Evolutionary conservation across 2,329 filamentous ascomycete species (phyloP).

Genomic region (Penicillium sp.): DNA sequence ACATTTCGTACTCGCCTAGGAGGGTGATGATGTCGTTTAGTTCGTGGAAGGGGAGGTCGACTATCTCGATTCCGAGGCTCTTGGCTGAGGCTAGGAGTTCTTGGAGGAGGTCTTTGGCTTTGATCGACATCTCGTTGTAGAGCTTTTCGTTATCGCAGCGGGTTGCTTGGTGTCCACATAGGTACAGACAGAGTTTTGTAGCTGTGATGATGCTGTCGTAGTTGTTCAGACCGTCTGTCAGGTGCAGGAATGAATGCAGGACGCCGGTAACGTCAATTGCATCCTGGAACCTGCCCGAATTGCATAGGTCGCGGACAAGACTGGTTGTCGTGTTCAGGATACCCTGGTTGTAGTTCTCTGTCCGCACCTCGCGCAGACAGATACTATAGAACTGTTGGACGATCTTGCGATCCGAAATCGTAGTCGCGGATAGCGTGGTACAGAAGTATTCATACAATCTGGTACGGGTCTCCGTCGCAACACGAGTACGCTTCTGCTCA

Average conservation of each 20-base stretch:
- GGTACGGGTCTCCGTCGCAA: conserved; percentile 32
- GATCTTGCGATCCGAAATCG: conserved; percentile 26
- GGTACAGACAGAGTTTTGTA: conserved; percentile 39
- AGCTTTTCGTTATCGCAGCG: conserved; percentile 31
- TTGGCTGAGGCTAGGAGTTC: conserved; percentile 34
- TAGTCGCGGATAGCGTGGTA: conserved; percentile 30
- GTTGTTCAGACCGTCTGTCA: conserved; percentile 34
- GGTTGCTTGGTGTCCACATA: conserved; percentile 34
- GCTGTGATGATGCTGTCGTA: conserved; percentile 36
- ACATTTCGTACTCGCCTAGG: conserved; percentile 40
- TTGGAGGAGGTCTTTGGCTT: conserved; percentile 36
- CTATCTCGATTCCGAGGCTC: conserved; percentile 33
- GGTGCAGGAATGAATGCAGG: conserved; percentile 36
- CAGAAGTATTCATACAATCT: conserved; percentile 42
- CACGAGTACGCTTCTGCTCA: conserved; percentile 31
- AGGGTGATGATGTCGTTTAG: conserved; percentile 40
- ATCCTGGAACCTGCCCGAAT: conserved; percentile 32
- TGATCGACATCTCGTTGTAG: conserved; percentile 31
- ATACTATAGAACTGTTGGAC: conserved; percentile 36
- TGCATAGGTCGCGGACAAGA: conserved; percentile 32
- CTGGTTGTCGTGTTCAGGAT: conserved; percentile 30
- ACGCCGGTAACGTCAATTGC: conserved; percentile 36
- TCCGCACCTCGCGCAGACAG: conserved; percentile 32
- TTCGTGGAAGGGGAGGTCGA: conserved; percentile 36
- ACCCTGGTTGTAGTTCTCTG: conserved; percentile 31